Conservation (phyloP, 352 stramenopile genomes). For the Globisporangium middletonii region DNA sequence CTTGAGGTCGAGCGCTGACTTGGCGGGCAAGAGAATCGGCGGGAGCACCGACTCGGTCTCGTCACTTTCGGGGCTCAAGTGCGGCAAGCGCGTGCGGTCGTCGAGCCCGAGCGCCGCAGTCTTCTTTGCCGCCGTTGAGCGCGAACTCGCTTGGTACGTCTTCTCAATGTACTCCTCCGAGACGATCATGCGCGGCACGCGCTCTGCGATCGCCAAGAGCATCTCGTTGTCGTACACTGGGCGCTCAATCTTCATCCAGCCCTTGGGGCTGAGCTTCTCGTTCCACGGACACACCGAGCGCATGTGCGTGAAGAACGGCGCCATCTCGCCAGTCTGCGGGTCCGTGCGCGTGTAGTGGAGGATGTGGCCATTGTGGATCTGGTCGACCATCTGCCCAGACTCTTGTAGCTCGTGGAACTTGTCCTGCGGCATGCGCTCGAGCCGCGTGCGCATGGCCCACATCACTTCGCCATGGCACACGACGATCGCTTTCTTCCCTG, state of each 20-base stretch:
- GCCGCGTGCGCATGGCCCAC: constrained; percentile 83
- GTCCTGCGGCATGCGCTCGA: constrained; percentile 86
- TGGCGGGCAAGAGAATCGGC: constrained; percentile 38
- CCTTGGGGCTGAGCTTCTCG: constrained; percentile 83
- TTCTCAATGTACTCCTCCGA: constrained; percentile 86
- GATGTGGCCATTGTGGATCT: constrained; percentile 88
- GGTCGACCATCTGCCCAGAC: constrained; percentile 80
- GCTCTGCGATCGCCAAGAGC: constrained; percentile 76
- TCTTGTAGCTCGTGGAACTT: constrained; percentile 84
- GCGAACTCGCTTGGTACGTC: constrained; percentile 56
- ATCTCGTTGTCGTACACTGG: constrained; percentile 87
- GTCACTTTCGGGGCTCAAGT: constrained; percentile 1
- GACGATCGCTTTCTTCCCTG: constrained; percentile 73
- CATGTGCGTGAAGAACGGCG: constrained; percentile 86
- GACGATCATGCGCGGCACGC: constrained; percentile 84
- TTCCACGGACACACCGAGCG: constrained; percentile 89
- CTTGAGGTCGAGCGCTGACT: constrained; percentile 54
- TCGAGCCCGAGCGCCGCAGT: constrained; percentile 4
- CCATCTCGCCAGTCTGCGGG: constrained; percentile 61
- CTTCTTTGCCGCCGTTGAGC: constrained; percentile 12
- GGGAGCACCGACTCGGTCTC: constrained; percentile 14
- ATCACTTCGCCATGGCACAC: constrained; percentile 88
- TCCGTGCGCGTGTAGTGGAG: constrained; percentile 82
- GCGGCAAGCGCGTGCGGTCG: constrained; percentile 7
- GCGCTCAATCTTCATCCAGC: constrained; percentile 86